Evolutionary conservation across 2,329 filamentous ascomycete species (phyloP).

Genomic region (Fusarium illudens): DNA sequence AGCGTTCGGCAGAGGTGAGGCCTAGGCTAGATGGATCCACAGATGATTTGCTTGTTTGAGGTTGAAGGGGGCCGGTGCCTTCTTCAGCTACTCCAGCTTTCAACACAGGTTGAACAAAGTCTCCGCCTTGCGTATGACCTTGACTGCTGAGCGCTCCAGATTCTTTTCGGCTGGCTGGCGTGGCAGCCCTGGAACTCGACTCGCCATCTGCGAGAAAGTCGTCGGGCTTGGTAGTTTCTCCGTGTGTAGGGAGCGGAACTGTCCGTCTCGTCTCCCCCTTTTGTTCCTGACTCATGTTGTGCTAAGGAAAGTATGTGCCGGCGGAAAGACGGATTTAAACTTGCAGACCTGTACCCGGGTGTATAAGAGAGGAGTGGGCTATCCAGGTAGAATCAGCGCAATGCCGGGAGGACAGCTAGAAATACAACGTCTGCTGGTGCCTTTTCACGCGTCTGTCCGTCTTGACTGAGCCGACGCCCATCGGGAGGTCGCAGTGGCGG

Average conservation of each 20-base stretch:
- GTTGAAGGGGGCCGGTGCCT: not conserved
- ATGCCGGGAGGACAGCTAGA: not conserved
- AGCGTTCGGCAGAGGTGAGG: not conserved
- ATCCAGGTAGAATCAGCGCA: not conserved
- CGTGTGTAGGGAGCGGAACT: slow-evolving; percentile 11
- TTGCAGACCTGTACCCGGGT: not conserved
- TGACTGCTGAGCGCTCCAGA: not conserved
- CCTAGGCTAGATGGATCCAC: not conserved
- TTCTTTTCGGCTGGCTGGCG: not conserved
- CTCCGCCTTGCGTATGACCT: not conserved
- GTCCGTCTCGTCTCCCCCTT: slow-evolving; percentile 12
- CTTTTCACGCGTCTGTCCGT: not conserved
- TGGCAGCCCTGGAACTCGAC: not conserved
- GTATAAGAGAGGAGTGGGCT: not conserved
- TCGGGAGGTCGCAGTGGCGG: not conserved
- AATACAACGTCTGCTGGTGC: not conserved
- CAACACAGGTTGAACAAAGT: not conserved
- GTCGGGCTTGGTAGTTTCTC: slow-evolving; percentile 8
- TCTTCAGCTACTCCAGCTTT: not conserved
- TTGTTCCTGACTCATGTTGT: slow-evolving; percentile 17
- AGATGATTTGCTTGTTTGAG: not conserved
- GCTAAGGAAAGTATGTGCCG: slow-evolving; percentile 11
- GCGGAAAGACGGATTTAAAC: slow-evolving; percentile 30
- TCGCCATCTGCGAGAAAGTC: not conserved
- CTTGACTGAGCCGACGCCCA: not conserved